Conservation (phyloP, 2,329 filamentous ascomycete genomes). For the Dactylellina haptotyla region DNA sequence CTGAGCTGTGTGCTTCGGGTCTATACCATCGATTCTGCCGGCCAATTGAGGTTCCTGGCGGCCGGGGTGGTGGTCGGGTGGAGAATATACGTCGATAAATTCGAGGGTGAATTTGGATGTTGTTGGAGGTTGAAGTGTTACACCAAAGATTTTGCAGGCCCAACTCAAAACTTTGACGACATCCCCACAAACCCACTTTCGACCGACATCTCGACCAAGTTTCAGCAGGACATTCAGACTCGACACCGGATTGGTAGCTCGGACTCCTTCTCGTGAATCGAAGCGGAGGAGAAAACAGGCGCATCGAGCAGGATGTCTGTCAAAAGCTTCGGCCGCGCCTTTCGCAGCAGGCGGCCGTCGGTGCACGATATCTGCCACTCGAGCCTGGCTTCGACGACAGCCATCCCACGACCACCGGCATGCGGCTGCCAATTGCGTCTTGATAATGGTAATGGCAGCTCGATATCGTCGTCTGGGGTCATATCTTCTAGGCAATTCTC, state of each 20-base stretch:
- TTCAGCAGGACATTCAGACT: not conserved
- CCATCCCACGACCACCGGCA: not conserved
- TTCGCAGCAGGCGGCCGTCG: conserved; percentile 25
- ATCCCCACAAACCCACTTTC: not conserved
- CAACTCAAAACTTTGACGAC: conserved; percentile 7
- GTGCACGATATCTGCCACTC: conserved; percentile 39
- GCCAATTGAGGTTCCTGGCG: not conserved
- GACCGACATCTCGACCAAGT: not conserved
- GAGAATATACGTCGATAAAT: too few relatives aligned
- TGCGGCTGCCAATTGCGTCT: conserved; percentile 4
- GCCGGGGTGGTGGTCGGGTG: too few relatives aligned
- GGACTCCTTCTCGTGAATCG: not conserved
- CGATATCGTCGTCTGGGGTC: too few relatives aligned
- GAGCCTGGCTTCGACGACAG: conserved; percentile 7
- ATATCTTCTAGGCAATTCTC: conserved; percentile 22
- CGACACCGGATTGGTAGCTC: not conserved
- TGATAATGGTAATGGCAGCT: not conserved
- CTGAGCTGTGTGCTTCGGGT: too few relatives aligned
- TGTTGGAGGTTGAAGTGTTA: conserved; percentile 22
- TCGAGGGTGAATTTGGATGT: too few relatives aligned
- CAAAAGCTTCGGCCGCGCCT: conserved; percentile 32
- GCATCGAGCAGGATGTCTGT: conserved; percentile 15
- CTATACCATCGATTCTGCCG: not conserved
- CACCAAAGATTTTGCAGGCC: conserved; percentile 19
- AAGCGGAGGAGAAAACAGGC: not conserved